A percentile compares a stretch with the other conserved stretches of the same genome.
Evolutionary conservation across 202 grass and related monocot species (phyloP).

Genomic region (Schoenoplectus triqueter): DNA sequence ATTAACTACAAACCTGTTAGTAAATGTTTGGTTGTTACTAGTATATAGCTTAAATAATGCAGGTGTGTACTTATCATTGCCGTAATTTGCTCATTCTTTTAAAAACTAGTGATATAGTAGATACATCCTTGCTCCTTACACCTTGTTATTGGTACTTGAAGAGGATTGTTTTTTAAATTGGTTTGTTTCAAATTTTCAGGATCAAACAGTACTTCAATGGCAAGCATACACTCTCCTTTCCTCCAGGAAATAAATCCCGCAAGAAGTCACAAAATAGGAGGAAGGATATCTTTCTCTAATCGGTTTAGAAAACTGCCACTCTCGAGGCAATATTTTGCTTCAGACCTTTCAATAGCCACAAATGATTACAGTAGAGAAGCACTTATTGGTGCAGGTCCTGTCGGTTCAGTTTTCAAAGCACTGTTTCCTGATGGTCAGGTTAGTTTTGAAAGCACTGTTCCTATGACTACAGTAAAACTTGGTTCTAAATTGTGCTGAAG

Average conservation of each 20-base stretch:
- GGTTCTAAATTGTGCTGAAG: slow-evolving; percentile 14
- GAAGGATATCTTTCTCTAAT: slow-evolving; percentile 66
- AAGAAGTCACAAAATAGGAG: slow-evolving; percentile 47
- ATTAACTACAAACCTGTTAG: neutral
- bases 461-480: neutral
- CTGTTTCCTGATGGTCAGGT: slow-evolving; percentile 92
- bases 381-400: slow-evolving; percentile 81
- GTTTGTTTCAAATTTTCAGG: slow-evolving; percentile 17
- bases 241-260: slow-evolving; percentile 52
- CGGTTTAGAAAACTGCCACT: slow-evolving; percentile 65
- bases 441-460: slow-evolving; percentile 5
- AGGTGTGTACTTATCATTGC: neutral
- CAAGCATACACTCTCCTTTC: slow-evolving; percentile 49
- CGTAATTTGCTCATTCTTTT: neutral
- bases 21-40: slow-evolving; percentile 6
- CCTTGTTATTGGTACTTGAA: neutral
- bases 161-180: neutral
- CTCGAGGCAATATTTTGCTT: slow-evolving; percentile 67
- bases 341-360: slow-evolving; percentile 70
- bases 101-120: neutral
- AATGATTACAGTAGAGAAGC: slow-evolving; percentile 75
- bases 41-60: neutral
- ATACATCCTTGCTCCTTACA: neutral
- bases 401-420: slow-evolving; percentile 87
- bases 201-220: slow-evolving; percentile 40